Percentiles rank a stretch among this genome's conserved stretches.
phyloP scores from a whole-genome alignment of 257 asterid genomes.

The Gentiana macrophylla region DNA sequence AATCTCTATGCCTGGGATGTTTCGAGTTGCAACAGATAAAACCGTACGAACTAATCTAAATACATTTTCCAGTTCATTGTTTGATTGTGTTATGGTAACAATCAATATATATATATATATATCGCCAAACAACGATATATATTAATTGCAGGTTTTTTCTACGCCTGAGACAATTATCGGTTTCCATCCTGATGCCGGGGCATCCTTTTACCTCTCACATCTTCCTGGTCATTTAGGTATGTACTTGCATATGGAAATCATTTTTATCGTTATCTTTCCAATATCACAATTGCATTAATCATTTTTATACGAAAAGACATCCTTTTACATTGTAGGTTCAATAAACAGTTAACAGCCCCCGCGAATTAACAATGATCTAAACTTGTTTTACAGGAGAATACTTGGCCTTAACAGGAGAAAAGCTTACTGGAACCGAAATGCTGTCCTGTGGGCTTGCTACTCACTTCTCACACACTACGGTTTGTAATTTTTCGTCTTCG shows the following conservation, averaged over 20 bases:
- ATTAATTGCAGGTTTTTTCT: constrained; percentile 63
- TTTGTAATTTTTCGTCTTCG: constrained; percentile 14
- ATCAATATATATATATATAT: not conserved
- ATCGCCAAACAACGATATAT: no score
- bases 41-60: constrained; percentile 46
- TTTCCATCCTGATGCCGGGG: constrained; percentile 98
- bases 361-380: constrained; percentile 8
- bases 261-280: no score
- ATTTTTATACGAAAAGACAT: no score
- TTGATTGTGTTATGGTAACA: constrained; percentile 7
- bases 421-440: constrained; percentile 81
- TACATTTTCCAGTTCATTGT: constrained; percentile 11
- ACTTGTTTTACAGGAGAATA: constrained; percentile 62
- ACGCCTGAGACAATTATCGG: constrained; percentile 93
- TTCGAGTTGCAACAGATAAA: constrained; percentile 85
- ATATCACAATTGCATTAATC: no score
- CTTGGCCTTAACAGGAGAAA: constrained; percentile 81
- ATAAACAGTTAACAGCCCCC: not conserved
- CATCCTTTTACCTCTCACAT: constrained; percentile 90
- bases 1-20: constrained; percentile 88
- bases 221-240: constrained; percentile 87
- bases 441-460: constrained; percentile 93
- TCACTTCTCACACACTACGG: constrained; percentile 49
- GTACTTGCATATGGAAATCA: no score
- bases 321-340: not conserved